A percentile compares a stretch with the other conserved stretches of the same genome.
These are phyloP conservation scores for Malassezia restricta DNA, from an alignment of 1,284 basidiomycete genomes.

Conservation along the genomic window DNA sequence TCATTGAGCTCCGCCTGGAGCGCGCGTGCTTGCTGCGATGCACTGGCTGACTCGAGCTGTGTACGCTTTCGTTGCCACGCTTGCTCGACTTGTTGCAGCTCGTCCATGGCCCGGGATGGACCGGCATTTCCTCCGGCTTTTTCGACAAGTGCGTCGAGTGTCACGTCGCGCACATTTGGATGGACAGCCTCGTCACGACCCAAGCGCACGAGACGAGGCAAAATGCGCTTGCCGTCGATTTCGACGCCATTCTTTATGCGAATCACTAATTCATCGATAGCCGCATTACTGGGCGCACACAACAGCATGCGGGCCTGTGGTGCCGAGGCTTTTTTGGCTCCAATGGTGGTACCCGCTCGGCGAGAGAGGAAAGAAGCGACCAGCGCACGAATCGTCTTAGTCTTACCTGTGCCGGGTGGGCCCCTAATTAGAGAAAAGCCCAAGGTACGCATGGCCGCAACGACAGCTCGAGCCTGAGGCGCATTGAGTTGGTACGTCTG, in stretches of 20 bases:
- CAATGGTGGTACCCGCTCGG: constrained; percentile 11
- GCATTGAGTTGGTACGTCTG: constrained; percentile 67
- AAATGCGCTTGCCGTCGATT: constrained; percentile 52
- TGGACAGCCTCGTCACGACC: constrained; percentile 71
- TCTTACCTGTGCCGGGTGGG: constrained; percentile 96
- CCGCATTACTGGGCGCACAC: constrained; percentile 96
- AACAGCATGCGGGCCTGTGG: constrained; percentile 61
- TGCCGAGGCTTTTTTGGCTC: constrained; percentile 3
- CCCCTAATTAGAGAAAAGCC: constrained; percentile 94
- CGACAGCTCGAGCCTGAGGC: constrained; percentile 82
- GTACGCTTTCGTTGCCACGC: neutral
- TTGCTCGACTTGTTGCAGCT: neutral
- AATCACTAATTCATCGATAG: constrained; percentile 88
- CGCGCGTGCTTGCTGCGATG: constrained; percentile 2
- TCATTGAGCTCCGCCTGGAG: constrained; percentile 7
- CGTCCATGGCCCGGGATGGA: neutral
- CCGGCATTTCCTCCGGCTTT: neutral
- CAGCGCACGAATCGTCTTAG: constrained; percentile 92
- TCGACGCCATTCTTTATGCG: constrained; percentile 69
- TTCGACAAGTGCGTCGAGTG: constrained; percentile 55
- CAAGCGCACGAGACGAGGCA: constrained; percentile 74
- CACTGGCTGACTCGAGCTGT: neutral
- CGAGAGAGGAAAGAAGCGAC: constrained; percentile 66
- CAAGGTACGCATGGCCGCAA: constrained; percentile 58
- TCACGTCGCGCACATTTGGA: constrained; percentile 69